These are phyloP conservation scores for Cicer cuneatum DNA, from an alignment of 306 rosid genomes.

Conservation along the genomic window DNA sequence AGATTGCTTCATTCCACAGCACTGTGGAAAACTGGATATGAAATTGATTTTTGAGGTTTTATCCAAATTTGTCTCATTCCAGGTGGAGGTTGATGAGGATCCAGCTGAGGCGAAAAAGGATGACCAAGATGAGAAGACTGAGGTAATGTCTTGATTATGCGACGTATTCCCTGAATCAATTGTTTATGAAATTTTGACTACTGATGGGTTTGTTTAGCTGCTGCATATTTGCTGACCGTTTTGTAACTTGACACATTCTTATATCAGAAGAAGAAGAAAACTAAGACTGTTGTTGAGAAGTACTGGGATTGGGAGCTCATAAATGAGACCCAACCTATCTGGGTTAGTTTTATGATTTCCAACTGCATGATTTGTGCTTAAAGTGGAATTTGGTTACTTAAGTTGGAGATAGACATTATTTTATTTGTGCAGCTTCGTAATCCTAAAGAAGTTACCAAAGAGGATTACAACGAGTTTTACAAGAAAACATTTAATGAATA, in stretches of 20 bases:
- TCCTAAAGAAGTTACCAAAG: conserved; percentile 84
- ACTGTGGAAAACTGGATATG: background rate
- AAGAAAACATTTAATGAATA: conserved; percentile 85
- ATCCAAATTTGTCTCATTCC: conserved; percentile 35
- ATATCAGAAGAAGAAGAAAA: conserved; percentile 85
- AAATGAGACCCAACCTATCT: conserved; percentile 93
- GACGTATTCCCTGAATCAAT: background rate
- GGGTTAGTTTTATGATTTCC: conserved; percentile 64
- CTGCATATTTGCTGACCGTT: conserved; percentile 35
- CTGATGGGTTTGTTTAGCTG: conserved; percentile 4
- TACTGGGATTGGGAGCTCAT: conserved; percentile 99
- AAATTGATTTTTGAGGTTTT: conserved; percentile 21
- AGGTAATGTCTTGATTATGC: conserved; percentile 56
- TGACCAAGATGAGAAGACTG: conserved; percentile 69
- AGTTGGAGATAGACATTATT: conserved; percentile 22
- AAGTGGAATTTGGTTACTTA: background rate
- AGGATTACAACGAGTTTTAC: conserved; percentile 96
- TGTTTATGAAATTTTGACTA: conserved; percentile 1
- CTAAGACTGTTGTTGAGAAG: conserved; percentile 86
- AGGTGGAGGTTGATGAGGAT: conserved; percentile 95
- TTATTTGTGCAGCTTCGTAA: conserved; percentile 83
- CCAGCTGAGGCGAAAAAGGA: conserved; percentile 72
- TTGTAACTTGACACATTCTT: conserved; percentile 30
- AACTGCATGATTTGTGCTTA: conserved; percentile 19
- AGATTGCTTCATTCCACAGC: background rate